phyloP scores from a whole-genome alignment of 176 grass and related monocot species.

The Bromus sterilis region DNA sequence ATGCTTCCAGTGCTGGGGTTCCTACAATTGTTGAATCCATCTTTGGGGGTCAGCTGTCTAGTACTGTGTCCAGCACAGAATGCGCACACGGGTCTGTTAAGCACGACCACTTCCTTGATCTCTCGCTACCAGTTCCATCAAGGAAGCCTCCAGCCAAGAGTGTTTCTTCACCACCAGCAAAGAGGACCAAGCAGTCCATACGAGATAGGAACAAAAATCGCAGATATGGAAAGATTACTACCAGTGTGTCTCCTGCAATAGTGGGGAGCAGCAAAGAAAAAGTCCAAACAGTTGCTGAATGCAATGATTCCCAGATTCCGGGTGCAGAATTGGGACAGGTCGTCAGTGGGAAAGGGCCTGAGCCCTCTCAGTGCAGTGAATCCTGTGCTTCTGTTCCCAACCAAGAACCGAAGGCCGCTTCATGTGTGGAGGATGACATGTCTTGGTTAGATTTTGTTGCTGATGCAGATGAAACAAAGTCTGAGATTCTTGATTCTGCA shows the following conservation, averaged over 20 bases:
- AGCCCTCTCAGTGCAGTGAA: slow-evolving; percentile 35
- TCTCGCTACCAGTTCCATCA: slow-evolving; percentile 84
- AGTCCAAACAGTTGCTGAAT: slow-evolving; percentile 26
- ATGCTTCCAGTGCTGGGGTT: slow-evolving; percentile 6
- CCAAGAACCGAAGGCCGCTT: slow-evolving; percentile 22
- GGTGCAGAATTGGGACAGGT: slow-evolving; percentile 45
- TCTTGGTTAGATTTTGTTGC: slow-evolving; percentile 71
- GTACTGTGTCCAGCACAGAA: slow-evolving; percentile 71
- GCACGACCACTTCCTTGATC: slow-evolving; percentile 84
- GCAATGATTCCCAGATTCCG: slow-evolving; percentile 28
- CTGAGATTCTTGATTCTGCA: slow-evolving; percentile 41
- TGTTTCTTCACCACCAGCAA: slow-evolving; percentile 33
- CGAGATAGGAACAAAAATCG: slow-evolving; percentile 55
- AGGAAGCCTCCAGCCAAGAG: slow-evolving; percentile 55
- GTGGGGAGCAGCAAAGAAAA: slow-evolving; percentile 31
- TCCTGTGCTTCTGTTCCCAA: slow-evolving; percentile 55
- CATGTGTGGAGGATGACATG: slow-evolving; percentile 18
- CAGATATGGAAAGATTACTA: slow-evolving; percentile 30
- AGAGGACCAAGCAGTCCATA: slow-evolving; percentile 44
- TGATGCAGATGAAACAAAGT: slow-evolving; percentile 36
- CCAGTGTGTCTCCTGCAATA: slow-evolving; percentile 35
- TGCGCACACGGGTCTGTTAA: slow-evolving; percentile 73
- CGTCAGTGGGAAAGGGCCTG: slow-evolving; percentile 29
- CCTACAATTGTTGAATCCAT: slow-evolving; percentile 68
- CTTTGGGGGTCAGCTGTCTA: slow-evolving; percentile 86